Percentiles rank a stretch among this genome's conserved stretches.
phyloP scores from a whole-genome alignment of 768 basidiomycete species.

The Mycena capillaripes region DNA sequence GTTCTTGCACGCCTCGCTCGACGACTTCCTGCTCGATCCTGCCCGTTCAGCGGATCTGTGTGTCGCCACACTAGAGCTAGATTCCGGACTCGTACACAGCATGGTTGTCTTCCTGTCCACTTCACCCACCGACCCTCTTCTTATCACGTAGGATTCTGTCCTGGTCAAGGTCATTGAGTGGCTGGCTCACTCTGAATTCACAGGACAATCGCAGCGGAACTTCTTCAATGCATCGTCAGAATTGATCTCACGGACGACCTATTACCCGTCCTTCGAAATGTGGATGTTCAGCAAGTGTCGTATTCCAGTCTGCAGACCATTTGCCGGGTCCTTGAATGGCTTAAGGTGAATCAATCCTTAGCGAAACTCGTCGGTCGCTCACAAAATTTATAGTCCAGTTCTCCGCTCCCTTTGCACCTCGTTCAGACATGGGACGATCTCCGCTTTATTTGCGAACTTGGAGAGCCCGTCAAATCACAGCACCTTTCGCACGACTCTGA shows the following conservation, averaged over 20 bases:
- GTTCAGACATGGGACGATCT: constrained; percentile 12
- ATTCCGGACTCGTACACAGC: not conserved
- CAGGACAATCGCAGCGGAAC: not conserved
- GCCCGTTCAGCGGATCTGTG: not conserved
- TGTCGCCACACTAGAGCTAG: not conserved
- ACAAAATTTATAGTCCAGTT: not conserved
- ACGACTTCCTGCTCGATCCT: constrained; percentile 9
- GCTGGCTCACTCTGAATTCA: not conserved
- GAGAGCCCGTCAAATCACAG: no score
- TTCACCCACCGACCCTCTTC: not conserved
- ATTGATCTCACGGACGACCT: not conserved
- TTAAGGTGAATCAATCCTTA: not conserved
- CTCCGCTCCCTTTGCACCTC: not conserved
- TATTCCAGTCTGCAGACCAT: not conserved
- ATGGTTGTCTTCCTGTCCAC: not conserved
- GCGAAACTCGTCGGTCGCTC: not conserved
- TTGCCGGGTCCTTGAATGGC: not conserved
- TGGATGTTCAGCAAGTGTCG: not conserved
- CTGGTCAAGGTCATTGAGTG: not conserved
- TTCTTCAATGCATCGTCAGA: not conserved
- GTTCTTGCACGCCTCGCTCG: not conserved
- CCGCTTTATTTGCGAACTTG: not conserved
- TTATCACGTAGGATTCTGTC: not conserved
- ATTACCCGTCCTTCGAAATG: constrained; percentile 2
- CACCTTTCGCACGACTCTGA: not conserved